Conservation (phyloP, 2,329 filamentous ascomycete genomes). For the Fusarium sp. region DNA sequence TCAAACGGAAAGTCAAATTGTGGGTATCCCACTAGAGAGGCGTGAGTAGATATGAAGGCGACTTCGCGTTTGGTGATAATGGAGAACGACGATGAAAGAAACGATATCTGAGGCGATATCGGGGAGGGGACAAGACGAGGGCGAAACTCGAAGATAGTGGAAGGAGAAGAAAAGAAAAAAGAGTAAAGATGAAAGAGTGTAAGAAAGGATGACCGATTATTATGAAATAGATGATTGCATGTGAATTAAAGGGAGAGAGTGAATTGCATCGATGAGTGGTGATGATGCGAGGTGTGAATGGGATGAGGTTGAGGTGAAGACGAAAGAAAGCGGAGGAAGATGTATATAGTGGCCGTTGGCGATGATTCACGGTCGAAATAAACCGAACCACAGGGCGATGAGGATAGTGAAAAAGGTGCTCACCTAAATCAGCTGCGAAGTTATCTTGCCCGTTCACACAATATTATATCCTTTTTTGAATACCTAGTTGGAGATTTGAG, state of each 20-base stretch:
- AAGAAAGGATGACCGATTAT: neutral
- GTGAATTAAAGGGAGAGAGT: slow-evolving; percentile 8
- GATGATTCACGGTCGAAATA: slow-evolving; percentile 30
- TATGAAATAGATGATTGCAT: slow-evolving; percentile 1
- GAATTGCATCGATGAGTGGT: neutral
- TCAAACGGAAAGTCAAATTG: neutral
- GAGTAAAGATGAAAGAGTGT: neutral
- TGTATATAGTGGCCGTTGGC: neutral
- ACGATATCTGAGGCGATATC: neutral
- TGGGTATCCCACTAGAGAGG: neutral
- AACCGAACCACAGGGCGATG: neutral
- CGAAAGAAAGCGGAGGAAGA: slow-evolving; percentile 11
- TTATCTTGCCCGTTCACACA: slow-evolving; percentile 7
- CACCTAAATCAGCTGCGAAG: slow-evolving; percentile 5
- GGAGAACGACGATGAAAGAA: neutral
- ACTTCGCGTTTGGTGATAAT: neutral
- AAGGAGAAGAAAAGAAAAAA: neutral
- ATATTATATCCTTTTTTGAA: neutral
- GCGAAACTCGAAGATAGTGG: neutral
- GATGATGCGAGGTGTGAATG: slow-evolving; percentile 13
- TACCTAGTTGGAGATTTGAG: neutral
- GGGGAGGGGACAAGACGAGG: neutral
- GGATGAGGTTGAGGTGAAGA: slow-evolving; percentile 16
- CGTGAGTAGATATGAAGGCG: neutral
- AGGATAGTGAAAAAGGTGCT: neutral